These are phyloP conservation scores for Pythium phragmiticola DNA, from an alignment of 352 stramenopile species.

Conservation along the genomic window DNA sequence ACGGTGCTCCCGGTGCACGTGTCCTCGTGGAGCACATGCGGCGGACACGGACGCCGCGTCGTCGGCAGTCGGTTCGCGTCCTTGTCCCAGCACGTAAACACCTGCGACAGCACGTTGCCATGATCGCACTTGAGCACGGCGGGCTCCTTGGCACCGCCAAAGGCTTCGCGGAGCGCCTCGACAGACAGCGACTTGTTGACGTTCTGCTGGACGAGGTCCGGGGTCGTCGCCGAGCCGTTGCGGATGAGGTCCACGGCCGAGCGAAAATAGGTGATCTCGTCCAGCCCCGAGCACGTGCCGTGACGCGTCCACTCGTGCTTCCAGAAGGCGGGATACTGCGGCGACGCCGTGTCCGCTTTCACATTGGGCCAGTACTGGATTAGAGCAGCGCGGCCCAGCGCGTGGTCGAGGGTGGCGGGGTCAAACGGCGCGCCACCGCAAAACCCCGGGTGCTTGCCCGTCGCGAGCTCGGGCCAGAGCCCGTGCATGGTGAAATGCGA, in stretches of 20 bases:
- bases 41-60: conserved; percentile 48
- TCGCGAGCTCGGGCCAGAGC: conserved; percentile 80
- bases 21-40: conserved; percentile 70
- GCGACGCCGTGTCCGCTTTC: conserved; percentile 53
- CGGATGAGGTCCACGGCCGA: conserved; percentile 75
- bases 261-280: conserved; percentile 84
- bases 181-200: conserved; percentile 51
- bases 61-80: conserved; percentile 52
- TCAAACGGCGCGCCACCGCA: conserved; percentile 80
- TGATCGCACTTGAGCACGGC: conserved; percentile 47
- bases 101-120: conserved; percentile 56
- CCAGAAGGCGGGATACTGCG: conserved; percentile 87
- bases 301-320: conserved; percentile 93
- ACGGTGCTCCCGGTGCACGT: conserved; percentile 54
- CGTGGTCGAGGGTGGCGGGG: conserved; percentile 46
- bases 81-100: conserved; percentile 83
- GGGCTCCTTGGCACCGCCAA: conserved; percentile 14
- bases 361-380: conserved; percentile 87
- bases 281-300: conserved; percentile 90
- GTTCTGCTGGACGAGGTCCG: conserved; percentile 56
- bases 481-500: conserved; percentile 89
- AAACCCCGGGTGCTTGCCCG: conserved; percentile 67
- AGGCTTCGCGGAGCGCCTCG: conserved; percentile 37
- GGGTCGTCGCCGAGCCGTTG: conserved; percentile 69
- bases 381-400: conserved; percentile 69